These are phyloP conservation scores for Aquilaria sinensis DNA, from an alignment of 345 rosid species.

Conservation along the genomic window DNA sequence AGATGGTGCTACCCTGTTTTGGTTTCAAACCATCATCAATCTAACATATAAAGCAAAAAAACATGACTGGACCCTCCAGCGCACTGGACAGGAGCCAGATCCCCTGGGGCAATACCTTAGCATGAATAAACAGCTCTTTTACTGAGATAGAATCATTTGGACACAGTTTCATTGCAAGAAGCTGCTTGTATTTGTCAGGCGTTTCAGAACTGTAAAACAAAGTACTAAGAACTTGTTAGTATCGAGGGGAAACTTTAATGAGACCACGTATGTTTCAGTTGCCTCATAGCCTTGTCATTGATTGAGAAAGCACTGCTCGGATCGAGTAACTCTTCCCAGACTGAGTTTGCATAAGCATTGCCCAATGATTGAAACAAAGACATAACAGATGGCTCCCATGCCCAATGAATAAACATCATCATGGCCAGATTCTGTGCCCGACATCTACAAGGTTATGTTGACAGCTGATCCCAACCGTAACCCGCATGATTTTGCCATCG, in stretches of 20 bases:
- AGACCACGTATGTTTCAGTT: slow-evolving; percentile 25
- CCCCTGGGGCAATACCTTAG: slow-evolving; percentile 40
- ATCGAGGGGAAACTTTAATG: slow-evolving; percentile 9
- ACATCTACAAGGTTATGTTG: too few species aligned
- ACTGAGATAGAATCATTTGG: slow-evolving; percentile 49
- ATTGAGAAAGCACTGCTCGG: slow-evolving; percentile 26
- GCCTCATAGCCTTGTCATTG: slow-evolving; percentile 39
- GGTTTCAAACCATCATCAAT: too few species aligned
- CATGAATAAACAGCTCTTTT: slow-evolving; percentile 76
- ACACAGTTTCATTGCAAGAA: slow-evolving; percentile 49
- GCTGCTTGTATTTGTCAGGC: slow-evolving; percentile 35
- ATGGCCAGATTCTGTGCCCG: too few species aligned
- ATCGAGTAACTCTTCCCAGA: slow-evolving; percentile 70
- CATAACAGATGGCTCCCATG: slow-evolving; percentile 76
- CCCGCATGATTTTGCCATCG: too few species aligned
- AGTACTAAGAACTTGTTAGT: slow-evolving; percentile 20
- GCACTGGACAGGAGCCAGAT: neutral
- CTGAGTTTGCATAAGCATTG: slow-evolving; percentile 55
- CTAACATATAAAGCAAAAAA: too few species aligned
- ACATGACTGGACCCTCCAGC: too few species aligned
- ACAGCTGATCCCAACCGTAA: too few species aligned
- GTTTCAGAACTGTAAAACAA: slow-evolving; percentile 31
- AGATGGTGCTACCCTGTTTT: too few species aligned
- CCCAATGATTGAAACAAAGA: slow-evolving; percentile 72
- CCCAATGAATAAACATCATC: too few species aligned